These are phyloP conservation scores for Huntiella savannae DNA, from an alignment of 2,329 filamentous ascomycete genomes.

Conservation along the genomic window DNA sequence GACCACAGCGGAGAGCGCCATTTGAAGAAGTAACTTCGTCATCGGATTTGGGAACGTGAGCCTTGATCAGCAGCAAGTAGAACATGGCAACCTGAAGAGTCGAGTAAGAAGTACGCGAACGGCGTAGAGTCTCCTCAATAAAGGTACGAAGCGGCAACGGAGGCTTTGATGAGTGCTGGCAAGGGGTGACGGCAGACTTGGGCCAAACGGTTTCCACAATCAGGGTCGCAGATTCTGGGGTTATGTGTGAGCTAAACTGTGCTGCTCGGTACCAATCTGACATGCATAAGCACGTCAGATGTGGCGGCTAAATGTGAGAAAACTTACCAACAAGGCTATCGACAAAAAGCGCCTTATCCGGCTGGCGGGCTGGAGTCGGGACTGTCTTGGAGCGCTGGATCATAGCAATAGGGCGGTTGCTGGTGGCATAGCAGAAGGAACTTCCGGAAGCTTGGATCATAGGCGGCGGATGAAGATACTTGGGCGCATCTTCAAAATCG, in stretches of 20 bases:
- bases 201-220: slow-evolving; percentile 98
- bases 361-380: slow-evolving; percentile 64
- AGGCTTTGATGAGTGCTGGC: slow-evolving; percentile 50
- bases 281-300: slow-evolving; percentile 1
- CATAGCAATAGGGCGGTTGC: slow-evolving; percentile 32
- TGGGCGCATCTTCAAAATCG: slow-evolving; percentile 51
- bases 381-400: slow-evolving; percentile 29
- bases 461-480: slow-evolving; percentile 32
- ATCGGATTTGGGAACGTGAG: slow-evolving; percentile 71
- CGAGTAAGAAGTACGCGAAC: slow-evolving; percentile 92
- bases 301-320: slow-evolving; percentile 14
- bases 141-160: slow-evolving; percentile 84
- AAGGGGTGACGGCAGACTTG: slow-evolving; percentile 53
- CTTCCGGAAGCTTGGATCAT: slow-evolving; percentile 35
- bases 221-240: slow-evolving; percentile 80
- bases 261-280: not conserved
- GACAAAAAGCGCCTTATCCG: slow-evolving; percentile 86
- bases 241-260: slow-evolving; percentile 11
- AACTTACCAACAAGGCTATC: slow-evolving; percentile 93
- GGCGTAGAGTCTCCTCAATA: slow-evolving; percentile 88
- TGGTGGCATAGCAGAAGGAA: slow-evolving; percentile 14
- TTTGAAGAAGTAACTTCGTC: slow-evolving; percentile 49
- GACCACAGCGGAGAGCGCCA: slow-evolving; percentile 79
- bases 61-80: slow-evolving; percentile 86
- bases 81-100: slow-evolving; percentile 93